phyloP scores from a whole-genome alignment of 805 yeast genomes.

The Debaryomyces hansenii region DNA sequence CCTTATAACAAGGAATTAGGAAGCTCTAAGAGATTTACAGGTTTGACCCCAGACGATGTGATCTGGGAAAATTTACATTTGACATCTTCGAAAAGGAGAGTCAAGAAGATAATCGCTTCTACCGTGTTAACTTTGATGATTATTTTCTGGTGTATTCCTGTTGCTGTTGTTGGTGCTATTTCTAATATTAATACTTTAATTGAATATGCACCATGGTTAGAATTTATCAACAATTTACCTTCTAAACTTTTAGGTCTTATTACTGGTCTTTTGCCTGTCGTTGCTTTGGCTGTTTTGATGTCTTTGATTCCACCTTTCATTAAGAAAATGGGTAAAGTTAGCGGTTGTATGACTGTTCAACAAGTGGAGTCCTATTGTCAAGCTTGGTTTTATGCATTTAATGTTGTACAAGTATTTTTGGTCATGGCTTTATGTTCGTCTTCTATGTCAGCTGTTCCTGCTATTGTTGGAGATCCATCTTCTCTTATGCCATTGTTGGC shows the following conservation, averaged over 20 bases:
- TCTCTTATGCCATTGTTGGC: conserved; percentile 76
- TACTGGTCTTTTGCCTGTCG: conserved; percentile 69
- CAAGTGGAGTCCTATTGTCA: conserved; percentile 81
- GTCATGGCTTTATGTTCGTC: conserved; percentile 84
- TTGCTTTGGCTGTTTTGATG: conserved; percentile 66
- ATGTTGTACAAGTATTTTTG: conserved; percentile 84
- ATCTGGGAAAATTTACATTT: conserved; percentile 77
- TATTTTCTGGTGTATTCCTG: conserved; percentile 70
- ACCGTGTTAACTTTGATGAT: conserved; percentile 66
- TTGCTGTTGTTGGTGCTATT: conserved; percentile 73
- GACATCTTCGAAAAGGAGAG: conserved; percentile 54
- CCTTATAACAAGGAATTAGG: conserved; percentile 53
- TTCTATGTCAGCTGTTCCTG: conserved; percentile 74
- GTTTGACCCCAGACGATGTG: conserved; percentile 77
- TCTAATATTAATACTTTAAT: conserved; percentile 67
- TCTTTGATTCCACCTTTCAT: conserved; percentile 64
- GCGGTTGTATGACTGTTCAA: conserved; percentile 73
- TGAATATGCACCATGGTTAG: conserved; percentile 49
- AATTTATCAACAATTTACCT: conserved; percentile 60
- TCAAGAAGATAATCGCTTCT: conserved; percentile 58
- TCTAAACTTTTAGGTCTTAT: conserved; percentile 54
- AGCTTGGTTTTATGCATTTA: conserved; percentile 86
- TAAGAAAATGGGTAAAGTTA: conserved; percentile 64
- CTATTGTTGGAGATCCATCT: conserved; percentile 63
- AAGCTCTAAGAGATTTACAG: conserved; percentile 52